A percentile compares a stretch with the other conserved stretches of the same genome.
These are phyloP conservation scores for Debaryomyces tyrocola DNA, from an alignment of 805 yeast species.

Conservation along the genomic window DNA sequence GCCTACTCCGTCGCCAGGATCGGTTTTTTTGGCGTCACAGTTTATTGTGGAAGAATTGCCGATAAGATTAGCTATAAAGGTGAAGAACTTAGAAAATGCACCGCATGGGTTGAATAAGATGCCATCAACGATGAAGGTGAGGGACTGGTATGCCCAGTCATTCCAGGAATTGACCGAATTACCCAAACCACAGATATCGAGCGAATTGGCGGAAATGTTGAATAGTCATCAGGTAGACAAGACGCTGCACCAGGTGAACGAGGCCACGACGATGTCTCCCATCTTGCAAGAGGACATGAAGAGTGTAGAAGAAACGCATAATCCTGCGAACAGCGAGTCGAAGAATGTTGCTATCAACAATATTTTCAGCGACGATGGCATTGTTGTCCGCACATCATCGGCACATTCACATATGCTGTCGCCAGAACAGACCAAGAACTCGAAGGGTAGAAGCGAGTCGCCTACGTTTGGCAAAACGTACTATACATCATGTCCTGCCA, in stretches of 20 bases:
- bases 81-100: constrained; percentile 76
- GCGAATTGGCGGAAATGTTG: constrained; percentile 39
- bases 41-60: constrained; percentile 87
- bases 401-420: constrained; percentile 9
- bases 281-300: constrained; percentile 1
- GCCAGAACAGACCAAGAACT: constrained; percentile 6
- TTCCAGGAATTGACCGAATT: constrained; percentile 78
- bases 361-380: constrained; percentile 53
- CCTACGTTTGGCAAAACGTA: constrained; percentile 44
- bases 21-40: constrained; percentile 77
- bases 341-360: constrained; percentile 40
- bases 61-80: constrained; percentile 80
- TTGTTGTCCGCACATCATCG: constrained; percentile 31
- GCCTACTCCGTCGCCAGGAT: constrained; percentile 72
- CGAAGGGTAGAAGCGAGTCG: constrained; percentile 19
- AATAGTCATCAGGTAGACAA: neutral
- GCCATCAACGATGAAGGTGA: constrained; percentile 74
- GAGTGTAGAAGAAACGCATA: constrained; percentile 12
- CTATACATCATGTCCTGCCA: constrained; percentile 56
- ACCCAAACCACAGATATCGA: constrained; percentile 54
- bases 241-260: neutral
- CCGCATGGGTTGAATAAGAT: constrained; percentile 72
- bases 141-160: constrained; percentile 88
- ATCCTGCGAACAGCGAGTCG: constrained; percentile 29
- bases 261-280: neutral